Evolutionary conservation across 441 rosid species (phyloP).

Genomic region (Corymbia calophylla): DNA sequence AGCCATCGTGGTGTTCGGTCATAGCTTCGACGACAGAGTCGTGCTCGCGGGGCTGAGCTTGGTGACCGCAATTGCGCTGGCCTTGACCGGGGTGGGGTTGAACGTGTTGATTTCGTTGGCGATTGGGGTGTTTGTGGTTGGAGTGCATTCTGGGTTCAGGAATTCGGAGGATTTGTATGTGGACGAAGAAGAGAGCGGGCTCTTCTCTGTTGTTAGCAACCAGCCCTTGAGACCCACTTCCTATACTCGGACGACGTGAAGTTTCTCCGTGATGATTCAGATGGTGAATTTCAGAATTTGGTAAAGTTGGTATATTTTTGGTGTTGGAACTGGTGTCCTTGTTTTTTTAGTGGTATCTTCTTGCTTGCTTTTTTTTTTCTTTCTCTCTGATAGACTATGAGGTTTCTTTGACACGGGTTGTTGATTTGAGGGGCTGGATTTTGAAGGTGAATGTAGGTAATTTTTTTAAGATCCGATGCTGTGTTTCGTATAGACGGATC

Average conservation of each 20-base stretch:
- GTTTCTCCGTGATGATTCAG: too few species aligned
- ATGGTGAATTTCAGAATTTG: not conserved
- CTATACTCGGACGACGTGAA: conserved; percentile 10
- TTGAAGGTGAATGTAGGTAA: not conserved
- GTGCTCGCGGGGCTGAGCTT: conserved; percentile 41
- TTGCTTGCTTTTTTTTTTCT: not conserved
- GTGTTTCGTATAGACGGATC: not conserved
- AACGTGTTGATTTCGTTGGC: conserved; percentile 61
- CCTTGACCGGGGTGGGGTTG: conserved; percentile 55
- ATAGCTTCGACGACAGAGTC: conserved; percentile 44
- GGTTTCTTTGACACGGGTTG: not conserved
- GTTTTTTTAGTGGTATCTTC: not conserved
- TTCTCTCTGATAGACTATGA: not conserved
- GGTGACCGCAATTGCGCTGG: conserved; percentile 64
- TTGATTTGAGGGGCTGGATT: not conserved
- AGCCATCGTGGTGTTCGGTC: conserved; percentile 43
- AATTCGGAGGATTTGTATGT: conserved; percentile 60
- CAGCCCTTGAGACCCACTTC: conserved; percentile 31
- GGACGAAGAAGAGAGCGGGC: conserved; percentile 63
- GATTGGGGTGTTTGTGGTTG: conserved; percentile 42
- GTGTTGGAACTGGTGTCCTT: not conserved
- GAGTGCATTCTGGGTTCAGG: conserved; percentile 56
- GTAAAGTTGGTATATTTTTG: not conserved
- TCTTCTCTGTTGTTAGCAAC: conserved; percentile 48
- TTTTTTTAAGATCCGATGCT: not conserved